Evolutionary conservation across 306 rosid genomes (phyloP), one percentile per base, ranked within the genome.

Genomic region (Citrullus colocynthis): DNA sequence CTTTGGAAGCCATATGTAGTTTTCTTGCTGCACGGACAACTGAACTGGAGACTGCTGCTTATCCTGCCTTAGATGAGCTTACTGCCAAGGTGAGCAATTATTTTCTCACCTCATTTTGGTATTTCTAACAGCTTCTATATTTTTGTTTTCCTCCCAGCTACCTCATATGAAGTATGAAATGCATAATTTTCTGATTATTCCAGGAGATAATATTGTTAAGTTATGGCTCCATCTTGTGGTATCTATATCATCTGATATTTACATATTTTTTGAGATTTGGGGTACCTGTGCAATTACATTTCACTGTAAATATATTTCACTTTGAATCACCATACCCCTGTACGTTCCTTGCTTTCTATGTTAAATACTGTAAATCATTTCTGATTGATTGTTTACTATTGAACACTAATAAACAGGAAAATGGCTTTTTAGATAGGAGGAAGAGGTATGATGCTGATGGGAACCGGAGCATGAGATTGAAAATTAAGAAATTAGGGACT

Each of bases 1-100:
- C 96, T 73, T 90, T 94, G 87, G 98, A 94, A 83, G 95, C 98
- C 77, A 90, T 94, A 85, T 94, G 97, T 81, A 94, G 98, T 83
- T 90, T 84, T 83, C 98, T 92, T 87, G 92, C 96, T 78, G 98
- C 97, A 39, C 97, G 97, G 15, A 94, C 98, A 74, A 74, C 90
- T 18, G 98, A 94, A 78, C 80, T 94, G 83, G 97, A 94, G 92
- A 88, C 91, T 82, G 90, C 89, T 64, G 97, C 98, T 79, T 94
- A 94, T 88, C 98, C 96, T 74, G 98, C 98, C 79, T 80, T 94
- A 67, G 96, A 94, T 83, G 96, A 92, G 80, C 98, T 94, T 80
- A 94, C 97, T 28, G 88, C 95, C 64, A 94, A 89, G 97, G 98
- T 90, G 78, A 42, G 34, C 37, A 42, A 65, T 77, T 79, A 77